Conservation (phyloP, 495 filamentous ascomycete genomes). For the Patellaria atrata region DNA sequence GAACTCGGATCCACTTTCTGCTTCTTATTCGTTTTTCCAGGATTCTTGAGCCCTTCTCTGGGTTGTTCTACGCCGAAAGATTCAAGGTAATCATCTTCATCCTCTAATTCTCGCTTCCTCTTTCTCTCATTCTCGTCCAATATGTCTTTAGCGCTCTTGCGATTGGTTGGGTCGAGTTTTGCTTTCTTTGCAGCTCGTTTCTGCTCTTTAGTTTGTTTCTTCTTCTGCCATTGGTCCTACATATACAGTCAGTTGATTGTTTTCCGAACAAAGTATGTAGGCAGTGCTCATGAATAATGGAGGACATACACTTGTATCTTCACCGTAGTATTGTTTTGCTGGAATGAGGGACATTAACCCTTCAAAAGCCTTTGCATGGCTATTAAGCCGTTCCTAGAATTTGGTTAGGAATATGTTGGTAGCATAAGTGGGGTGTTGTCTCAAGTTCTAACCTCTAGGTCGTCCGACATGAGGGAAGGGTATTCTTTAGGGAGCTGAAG, state of each 20-base stretch:
- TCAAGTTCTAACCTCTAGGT: slow-evolving; percentile 21
- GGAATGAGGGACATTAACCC: slow-evolving; percentile 85
- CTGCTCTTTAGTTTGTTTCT: slow-evolving; percentile 32
- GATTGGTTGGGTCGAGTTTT: slow-evolving; percentile 58
- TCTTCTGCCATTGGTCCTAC: slow-evolving; percentile 29
- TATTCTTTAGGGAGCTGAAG: too few species aligned
- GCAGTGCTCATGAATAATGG: too few species aligned
- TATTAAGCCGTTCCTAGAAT: slow-evolving; percentile 64
- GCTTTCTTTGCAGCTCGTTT: slow-evolving; percentile 34
- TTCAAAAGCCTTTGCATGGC: slow-evolving; percentile 77
- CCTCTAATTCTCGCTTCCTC: slow-evolving; percentile 28
- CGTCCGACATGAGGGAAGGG: slow-evolving; percentile 20
- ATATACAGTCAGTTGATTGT: slow-evolving; percentile 7
- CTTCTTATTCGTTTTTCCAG: slow-evolving; percentile 27
- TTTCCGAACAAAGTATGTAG: slow-evolving; percentile 1
- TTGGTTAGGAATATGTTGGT: slow-evolving; percentile 9
- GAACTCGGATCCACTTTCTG: slow-evolving; percentile 28
- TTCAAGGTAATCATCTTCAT: slow-evolving; percentile 21
- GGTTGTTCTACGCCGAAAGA: slow-evolving; percentile 18
- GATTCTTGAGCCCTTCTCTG: slow-evolving; percentile 22
- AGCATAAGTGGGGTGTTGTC: slow-evolving; percentile 10
- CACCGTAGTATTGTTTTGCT: slow-evolving; percentile 80
- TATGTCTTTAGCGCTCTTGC: slow-evolving; percentile 56
- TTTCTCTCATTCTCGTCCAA: slow-evolving; percentile 29
- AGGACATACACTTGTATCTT: slow-evolving; percentile 65